Conservation (phyloP, 495 filamentous ascomycete species). For the Xylaria castorea region DNA sequence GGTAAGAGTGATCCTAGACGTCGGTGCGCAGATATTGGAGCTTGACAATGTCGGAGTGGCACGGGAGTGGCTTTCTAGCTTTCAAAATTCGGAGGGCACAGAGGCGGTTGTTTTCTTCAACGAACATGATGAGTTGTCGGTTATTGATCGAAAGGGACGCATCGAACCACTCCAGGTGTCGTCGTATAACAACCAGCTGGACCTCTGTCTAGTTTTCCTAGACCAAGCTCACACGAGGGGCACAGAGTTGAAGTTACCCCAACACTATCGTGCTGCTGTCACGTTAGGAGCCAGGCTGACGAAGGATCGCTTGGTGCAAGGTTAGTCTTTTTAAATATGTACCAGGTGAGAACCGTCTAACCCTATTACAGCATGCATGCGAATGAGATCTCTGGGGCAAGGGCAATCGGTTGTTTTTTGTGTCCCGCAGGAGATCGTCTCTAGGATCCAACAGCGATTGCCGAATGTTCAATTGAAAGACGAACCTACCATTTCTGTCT, state of each 20-base stretch:
- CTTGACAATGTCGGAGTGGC: constrained; percentile 63
- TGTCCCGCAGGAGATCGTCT: constrained; percentile 59
- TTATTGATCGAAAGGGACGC: constrained; percentile 51
- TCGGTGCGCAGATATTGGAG: constrained; percentile 75
- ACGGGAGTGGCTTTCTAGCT: constrained; percentile 49
- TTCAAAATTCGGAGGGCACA: constrained; percentile 31
- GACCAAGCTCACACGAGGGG: constrained; percentile 81
- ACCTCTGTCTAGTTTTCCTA: constrained; percentile 70
- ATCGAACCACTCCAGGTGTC: constrained; percentile 63
- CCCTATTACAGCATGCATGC: constrained; percentile 64
- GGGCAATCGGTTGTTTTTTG: constrained; percentile 69
- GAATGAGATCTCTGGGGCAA: constrained; percentile 66
- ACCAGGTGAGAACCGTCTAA: neutral
- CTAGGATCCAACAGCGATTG: constrained; percentile 41
- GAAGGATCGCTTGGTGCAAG: constrained; percentile 78
- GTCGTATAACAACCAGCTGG: constrained; percentile 64
- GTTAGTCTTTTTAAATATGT: constrained; percentile 44
- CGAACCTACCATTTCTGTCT: constrained; percentile 40
- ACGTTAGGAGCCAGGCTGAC: constrained; percentile 70
- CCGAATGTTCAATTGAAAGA: neutral
- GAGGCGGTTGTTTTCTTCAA: constrained; percentile 64
- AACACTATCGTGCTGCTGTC: constrained; percentile 65
- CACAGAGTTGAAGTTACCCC: constrained; percentile 71
- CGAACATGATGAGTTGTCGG: constrained; percentile 56
- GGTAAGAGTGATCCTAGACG: constrained; percentile 70